A percentile compares a stretch with the other conserved stretches of the same genome.
These are phyloP conservation scores for Nepenthes alata DNA, from an alignment of 179 eudicot genomes.

Conservation along the genomic window DNA sequence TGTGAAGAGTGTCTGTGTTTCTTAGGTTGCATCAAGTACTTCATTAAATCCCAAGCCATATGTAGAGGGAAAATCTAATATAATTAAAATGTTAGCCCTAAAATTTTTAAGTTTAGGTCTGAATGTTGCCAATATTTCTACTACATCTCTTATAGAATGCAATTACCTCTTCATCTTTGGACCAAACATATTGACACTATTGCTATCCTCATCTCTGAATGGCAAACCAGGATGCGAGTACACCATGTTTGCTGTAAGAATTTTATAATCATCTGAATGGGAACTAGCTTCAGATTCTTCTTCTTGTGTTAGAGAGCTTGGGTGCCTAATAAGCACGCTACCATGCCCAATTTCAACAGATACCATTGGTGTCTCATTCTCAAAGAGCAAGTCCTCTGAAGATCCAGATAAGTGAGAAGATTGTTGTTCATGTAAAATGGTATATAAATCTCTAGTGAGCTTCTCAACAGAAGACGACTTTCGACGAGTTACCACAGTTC, in stretches of 20 bases:
- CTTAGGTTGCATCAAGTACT: too few species aligned
- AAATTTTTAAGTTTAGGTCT: too few species aligned
- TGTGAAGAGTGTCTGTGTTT: too few species aligned
- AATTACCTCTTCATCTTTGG: constrained; percentile 40
- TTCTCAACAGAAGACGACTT: constrained; percentile 88
- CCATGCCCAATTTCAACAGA: constrained; percentile 99
- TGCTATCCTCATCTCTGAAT: constrained; percentile 28
- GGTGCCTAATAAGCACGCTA: constrained; percentile 90
- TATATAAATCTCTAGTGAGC: constrained; percentile 75
- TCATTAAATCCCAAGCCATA: too few species aligned
- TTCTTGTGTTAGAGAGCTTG: constrained; percentile 57
- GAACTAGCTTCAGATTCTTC: constrained; percentile 99
- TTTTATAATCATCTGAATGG: constrained; percentile 66
- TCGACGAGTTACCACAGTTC: constrained; percentile 64
- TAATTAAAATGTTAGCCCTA: too few species aligned
- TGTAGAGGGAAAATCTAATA: too few species aligned
- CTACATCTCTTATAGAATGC: background rate
- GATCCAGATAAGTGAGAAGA: constrained; percentile 62
- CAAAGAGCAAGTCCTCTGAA: constrained; percentile 86
- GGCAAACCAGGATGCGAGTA: constrained; percentile 33
- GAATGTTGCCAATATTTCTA: background rate
- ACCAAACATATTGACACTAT: constrained; percentile 21
- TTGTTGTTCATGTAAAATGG: constrained; percentile 76
- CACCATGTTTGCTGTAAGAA: constrained; percentile 26
- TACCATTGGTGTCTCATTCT: constrained; percentile 83